A percentile compares a stretch with the other conserved stretches of the same genome.
Evolutionary conservation across 2,329 filamentous ascomycete species (phyloP).

Genomic region (Penicillium sclerotigenum): DNA sequence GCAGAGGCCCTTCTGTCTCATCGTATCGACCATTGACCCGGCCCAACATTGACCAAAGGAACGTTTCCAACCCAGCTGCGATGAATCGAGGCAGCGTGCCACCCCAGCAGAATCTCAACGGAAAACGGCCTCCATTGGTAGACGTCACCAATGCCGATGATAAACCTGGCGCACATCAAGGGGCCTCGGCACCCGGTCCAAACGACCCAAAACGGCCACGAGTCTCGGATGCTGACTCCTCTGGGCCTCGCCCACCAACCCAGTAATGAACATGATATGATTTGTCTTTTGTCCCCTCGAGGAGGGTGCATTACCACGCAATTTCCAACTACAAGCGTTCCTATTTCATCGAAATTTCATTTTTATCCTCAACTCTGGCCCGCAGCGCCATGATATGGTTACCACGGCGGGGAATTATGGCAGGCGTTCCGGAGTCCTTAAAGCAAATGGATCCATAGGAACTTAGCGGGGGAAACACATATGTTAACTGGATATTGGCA

Average conservation of each 20-base stretch:
- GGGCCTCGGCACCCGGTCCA: conserved; percentile 23
- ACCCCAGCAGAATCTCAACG: conserved; percentile 35
- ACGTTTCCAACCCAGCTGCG: conserved; percentile 14
- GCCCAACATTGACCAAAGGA: conserved; percentile 34
- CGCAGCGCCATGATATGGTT: neutral
- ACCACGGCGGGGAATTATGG: neutral
- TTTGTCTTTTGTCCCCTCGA: neutral
- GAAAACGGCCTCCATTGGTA: conserved; percentile 44
- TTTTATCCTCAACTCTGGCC: neutral
- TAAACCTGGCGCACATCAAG: conserved; percentile 18
- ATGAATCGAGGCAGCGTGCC: conserved; percentile 20
- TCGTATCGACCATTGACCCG: conserved; percentile 47
- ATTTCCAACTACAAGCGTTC: neutral
- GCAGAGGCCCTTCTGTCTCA: conserved; percentile 36
- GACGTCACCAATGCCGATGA: conserved; percentile 44
- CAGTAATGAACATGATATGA: conserved; percentile 4
- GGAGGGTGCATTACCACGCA: neutral
- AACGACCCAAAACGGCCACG: conserved; percentile 36
- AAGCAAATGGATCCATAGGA: neutral
- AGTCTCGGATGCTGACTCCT: conserved; percentile 19
- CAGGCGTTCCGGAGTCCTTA: neutral
- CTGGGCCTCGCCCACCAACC: conserved; percentile 7
- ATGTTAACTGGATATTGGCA: neutral
- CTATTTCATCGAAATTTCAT: neutral
- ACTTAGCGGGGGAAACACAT: neutral